A percentile compares a stretch with the other conserved stretches of the same genome.
phyloP scores from a whole-genome alignment of 78 protist genomes.

The Creolimax fragrantissima region DNA sequence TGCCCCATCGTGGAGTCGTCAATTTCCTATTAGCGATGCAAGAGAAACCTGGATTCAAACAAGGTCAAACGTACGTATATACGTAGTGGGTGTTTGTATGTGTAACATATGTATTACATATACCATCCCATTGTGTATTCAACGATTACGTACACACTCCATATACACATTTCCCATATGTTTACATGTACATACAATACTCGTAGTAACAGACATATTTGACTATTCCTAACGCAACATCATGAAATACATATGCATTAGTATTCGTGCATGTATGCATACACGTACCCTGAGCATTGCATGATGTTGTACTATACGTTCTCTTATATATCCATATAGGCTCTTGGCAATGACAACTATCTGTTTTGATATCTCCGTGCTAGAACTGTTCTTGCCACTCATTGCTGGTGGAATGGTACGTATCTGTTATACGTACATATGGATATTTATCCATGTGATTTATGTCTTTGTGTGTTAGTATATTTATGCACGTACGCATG shows the following conservation, averaged over 20 bases:
- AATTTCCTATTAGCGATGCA: not conserved
- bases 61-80: not conserved
- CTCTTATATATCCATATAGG: not conserved
- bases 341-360: conserved; percentile 26
- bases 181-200: not conserved
- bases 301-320: not conserved
- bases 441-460: not conserved
- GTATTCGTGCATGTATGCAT: not conserved
- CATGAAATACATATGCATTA: not conserved
- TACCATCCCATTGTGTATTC: too few relatives aligned
- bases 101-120: too few relatives aligned
- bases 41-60: not conserved
- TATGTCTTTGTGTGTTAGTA: not conserved
- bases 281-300: not conserved
- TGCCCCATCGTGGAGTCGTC: conserved; percentile 13
- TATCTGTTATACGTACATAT: not conserved
- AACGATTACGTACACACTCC: not conserved
- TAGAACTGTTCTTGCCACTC: conserved; percentile 27
- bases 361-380: conserved; percentile 30
- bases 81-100: not conserved
- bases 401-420: conserved; percentile 10
- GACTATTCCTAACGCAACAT: too few relatives aligned
- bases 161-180: not conserved
- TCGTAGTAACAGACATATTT: not conserved
- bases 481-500: not conserved